Conservation (phyloP, 805 yeast genomes). For the Sporopachydermia quercuum region DNA sequence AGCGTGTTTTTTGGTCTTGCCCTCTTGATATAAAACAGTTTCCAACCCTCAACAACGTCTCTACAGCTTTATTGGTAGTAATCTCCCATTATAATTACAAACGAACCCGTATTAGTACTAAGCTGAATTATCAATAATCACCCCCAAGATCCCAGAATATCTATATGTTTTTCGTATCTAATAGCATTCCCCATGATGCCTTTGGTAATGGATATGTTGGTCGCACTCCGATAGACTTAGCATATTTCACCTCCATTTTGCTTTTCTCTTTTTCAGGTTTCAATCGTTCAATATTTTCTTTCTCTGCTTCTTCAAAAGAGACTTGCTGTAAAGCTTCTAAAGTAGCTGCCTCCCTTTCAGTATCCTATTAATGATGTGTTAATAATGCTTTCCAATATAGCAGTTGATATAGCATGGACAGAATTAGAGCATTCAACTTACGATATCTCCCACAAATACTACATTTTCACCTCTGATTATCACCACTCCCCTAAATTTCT, state of each 20-base stretch:
- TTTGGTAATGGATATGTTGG: background rate
- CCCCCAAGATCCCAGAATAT: too few species aligned
- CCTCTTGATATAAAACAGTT: too few species aligned
- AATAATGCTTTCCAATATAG: too few species aligned
- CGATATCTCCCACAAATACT: conserved; percentile 79
- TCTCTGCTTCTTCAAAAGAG: conserved; percentile 47
- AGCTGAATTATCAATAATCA: too few species aligned
- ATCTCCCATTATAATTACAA: too few species aligned
- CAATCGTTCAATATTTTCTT: conserved; percentile 11
- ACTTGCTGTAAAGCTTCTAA: conserved; percentile 40
- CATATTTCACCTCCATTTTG: background rate
- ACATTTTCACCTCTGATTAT: conserved; percentile 94
- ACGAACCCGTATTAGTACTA: too few species aligned
- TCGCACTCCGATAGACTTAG: background rate
- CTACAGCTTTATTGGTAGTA: too few species aligned
- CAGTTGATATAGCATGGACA: too few species aligned
- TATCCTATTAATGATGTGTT: too few species aligned
- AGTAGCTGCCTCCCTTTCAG: conserved; percentile 68
- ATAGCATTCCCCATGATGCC: background rate
- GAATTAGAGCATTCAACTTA: too few species aligned
- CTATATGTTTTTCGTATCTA: background rate
- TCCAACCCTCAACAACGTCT: too few species aligned
- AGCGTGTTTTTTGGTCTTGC: too few species aligned
- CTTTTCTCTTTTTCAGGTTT: background rate
- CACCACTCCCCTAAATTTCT: conserved; percentile 63